Percentiles rank a stretch among this genome's conserved stretches.
phyloP scores from a whole-genome alignment of 2,329 filamentous ascomycete species.

The Botrytis fragariae region DNA sequence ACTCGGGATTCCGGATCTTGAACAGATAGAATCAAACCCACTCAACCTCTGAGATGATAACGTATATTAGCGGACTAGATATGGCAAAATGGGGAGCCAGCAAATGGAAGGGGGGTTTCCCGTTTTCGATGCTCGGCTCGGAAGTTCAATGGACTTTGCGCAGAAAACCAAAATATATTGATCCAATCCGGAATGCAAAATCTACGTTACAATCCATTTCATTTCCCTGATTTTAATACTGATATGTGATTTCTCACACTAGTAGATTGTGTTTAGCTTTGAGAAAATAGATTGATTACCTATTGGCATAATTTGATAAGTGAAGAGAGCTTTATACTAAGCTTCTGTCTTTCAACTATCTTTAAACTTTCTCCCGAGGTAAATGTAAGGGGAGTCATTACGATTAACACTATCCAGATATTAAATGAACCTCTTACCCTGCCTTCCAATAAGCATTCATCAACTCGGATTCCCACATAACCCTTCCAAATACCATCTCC shows the following conservation, averaged over 20 bases:
- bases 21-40: not conserved
- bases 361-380: no score
- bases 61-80: not conserved
- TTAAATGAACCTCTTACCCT: no score
- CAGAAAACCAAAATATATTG: not conserved
- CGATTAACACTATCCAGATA: no score
- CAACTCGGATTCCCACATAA: no score
- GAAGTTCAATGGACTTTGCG: not conserved
- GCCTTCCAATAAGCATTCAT: no score
- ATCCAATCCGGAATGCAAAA: not conserved
- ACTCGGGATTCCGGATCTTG: not conserved
- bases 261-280: not conserved
- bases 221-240: not conserved
- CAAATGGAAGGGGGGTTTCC: not conserved
- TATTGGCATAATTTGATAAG: not conserved
- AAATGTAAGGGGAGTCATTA: no score
- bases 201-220: rapidly evolving
- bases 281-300: rapidly evolving
- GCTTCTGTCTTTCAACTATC: no score
- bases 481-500: no score
- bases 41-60: rapidly evolving
- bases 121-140: not conserved
- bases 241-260: not conserved
- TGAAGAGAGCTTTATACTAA: rapidly evolving
- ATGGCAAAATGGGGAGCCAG: not conserved